Conservation (phyloP, 305 asterid species). For the Andrographis paniculata region DNA sequence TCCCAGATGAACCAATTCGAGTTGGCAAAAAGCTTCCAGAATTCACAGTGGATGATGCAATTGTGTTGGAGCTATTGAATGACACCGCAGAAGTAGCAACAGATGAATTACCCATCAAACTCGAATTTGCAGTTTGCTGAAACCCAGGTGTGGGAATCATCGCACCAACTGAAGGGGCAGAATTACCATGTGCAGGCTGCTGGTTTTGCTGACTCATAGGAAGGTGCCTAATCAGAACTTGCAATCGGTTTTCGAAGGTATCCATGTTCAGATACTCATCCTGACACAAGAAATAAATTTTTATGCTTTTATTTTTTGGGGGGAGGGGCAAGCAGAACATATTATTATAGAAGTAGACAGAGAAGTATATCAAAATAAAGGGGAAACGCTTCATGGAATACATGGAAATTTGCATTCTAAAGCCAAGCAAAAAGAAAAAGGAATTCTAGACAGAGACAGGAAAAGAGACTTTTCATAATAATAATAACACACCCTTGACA, state of each 20-base stretch:
- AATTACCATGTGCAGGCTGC: conserved; percentile 55
- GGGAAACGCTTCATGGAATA: background rate
- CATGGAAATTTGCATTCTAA: conserved; percentile 12
- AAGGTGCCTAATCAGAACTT: conserved; percentile 37
- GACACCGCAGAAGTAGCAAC: conserved; percentile 43
- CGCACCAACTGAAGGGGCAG: conserved; percentile 42
- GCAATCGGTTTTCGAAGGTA: conserved; percentile 80
- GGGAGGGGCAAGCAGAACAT: no score
- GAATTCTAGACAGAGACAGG: no score
- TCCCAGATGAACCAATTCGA: conserved; percentile 48
- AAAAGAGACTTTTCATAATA: no score
- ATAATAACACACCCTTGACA: conserved; percentile 55
- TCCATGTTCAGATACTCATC: conserved; percentile 72
- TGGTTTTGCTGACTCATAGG: conserved; percentile 58
- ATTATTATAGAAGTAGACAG: no score
- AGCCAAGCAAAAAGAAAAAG: conserved; percentile 10
- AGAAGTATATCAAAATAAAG: background rate
- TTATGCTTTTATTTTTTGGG: no score
- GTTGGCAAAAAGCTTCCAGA: conserved; percentile 53
- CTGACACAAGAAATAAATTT: conserved; percentile 27
- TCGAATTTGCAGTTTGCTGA: conserved; percentile 60
- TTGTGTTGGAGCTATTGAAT: conserved; percentile 37
- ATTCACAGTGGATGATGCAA: conserved; percentile 41
- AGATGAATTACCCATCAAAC: conserved; percentile 29
- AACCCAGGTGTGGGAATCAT: conserved; percentile 99